phyloP scores from a whole-genome alignment of 192 early-diverging fungal genomes.

The Podila minutissima region DNA sequence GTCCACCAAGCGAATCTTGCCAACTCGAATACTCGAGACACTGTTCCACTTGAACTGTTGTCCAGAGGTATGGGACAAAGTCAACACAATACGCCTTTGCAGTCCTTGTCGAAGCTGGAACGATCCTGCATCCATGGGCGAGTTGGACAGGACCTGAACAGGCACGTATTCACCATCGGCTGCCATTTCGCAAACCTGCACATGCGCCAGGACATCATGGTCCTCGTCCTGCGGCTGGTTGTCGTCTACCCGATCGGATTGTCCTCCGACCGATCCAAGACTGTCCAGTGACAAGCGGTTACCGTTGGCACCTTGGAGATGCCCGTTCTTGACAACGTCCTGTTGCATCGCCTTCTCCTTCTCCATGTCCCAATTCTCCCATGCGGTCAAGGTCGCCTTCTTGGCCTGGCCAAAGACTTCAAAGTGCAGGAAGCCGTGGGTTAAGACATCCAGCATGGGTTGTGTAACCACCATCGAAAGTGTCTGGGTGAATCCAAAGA shows the following conservation, averaged over 20 bases:
- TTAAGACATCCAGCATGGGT: slow-evolving; percentile 54
- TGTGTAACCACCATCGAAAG: slow-evolving; percentile 54
- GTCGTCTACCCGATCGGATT: slow-evolving; percentile 62
- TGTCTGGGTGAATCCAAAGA: slow-evolving; percentile 63
- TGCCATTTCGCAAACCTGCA: slow-evolving; percentile 73
- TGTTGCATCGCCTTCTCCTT: slow-evolving; percentile 51
- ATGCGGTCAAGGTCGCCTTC: slow-evolving; percentile 42
- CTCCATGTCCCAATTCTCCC: slow-evolving; percentile 64
- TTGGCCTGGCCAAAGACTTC: slow-evolving; percentile 63
- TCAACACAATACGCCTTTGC: slow-evolving; percentile 73
- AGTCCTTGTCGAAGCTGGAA: slow-evolving; percentile 80
- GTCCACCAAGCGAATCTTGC: slow-evolving; percentile 63
- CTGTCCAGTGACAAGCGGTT: slow-evolving; percentile 27
- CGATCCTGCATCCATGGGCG: slow-evolving; percentile 55
- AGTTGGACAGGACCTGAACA: slow-evolving; percentile 61
- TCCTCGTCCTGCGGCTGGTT: slow-evolving; percentile 70
- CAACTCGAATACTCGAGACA: slow-evolving; percentile 54
- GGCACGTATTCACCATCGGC: slow-evolving; percentile 70
- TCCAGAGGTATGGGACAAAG: slow-evolving; percentile 75
- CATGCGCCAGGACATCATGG: slow-evolving; percentile 73
- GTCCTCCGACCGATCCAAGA: slow-evolving; percentile 42
- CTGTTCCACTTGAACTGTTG: slow-evolving; percentile 65
- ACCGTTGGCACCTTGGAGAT: slow-evolving; percentile 1
- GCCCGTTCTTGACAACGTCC: slow-evolving; percentile 51
- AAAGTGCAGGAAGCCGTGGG: slow-evolving; percentile 50